Evolutionary conservation across 2,329 filamentous ascomycete genomes (phyloP).

Genomic region (Cercospora sp.): DNA sequence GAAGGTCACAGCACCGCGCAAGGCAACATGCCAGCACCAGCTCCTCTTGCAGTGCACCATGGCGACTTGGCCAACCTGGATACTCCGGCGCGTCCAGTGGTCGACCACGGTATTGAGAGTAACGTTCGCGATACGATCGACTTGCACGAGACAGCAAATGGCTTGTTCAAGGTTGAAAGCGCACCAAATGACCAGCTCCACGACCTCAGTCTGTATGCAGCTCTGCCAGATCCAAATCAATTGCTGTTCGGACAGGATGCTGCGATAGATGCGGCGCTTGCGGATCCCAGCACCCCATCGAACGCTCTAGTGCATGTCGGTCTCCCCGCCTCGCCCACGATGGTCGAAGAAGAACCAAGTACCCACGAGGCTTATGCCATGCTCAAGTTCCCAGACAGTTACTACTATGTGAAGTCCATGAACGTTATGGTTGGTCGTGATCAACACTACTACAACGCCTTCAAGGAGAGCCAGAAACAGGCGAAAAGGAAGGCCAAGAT

Average conservation of each 20-base stretch:
- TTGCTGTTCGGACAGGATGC: not conserved
- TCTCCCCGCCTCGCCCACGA: constrained; percentile 14
- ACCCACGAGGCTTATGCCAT: constrained; percentile 56
- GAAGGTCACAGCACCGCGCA: not conserved
- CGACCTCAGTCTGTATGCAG: not conserved
- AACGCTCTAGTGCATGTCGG: not conserved
- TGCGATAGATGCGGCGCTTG: not conserved
- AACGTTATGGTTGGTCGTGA: constrained; percentile 72
- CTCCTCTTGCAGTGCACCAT: not conserved
- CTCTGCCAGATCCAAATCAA: not conserved
- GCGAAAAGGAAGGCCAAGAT: constrained; percentile 16
- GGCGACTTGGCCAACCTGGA: constrained; percentile 12
- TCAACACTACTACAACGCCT: constrained; percentile 25
- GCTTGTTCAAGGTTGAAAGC: constrained; percentile 5
- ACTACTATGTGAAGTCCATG: constrained; percentile 76
- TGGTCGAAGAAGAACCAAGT: constrained; percentile 17
- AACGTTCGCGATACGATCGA: constrained; percentile 23
- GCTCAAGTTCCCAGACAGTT: constrained; percentile 71
- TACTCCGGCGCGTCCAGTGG: constrained; percentile 19
- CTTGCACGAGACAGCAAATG: not conserved
- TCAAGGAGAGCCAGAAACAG: constrained; percentile 26
- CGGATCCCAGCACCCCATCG: constrained; percentile 12
- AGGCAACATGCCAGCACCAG: not conserved
- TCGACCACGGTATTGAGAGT: constrained; percentile 26
- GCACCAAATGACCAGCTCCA: not conserved